A percentile compares a stretch with the other conserved stretches of the same genome.
Conservation (phyloP, 2,329 filamentous ascomycete species). For the Ophiostoma piceae region DNA sequence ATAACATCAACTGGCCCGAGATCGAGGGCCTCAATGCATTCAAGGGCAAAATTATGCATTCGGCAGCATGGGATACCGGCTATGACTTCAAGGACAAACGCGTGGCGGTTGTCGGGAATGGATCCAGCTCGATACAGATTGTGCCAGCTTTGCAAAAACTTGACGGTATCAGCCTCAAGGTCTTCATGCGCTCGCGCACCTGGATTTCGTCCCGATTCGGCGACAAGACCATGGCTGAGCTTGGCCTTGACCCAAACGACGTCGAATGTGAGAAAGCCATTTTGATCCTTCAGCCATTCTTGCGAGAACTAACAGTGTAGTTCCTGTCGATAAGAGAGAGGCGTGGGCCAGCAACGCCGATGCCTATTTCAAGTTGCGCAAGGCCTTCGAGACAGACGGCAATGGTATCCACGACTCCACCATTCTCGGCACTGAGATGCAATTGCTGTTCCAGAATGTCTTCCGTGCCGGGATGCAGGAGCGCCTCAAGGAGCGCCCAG, state of each 20-base stretch:
- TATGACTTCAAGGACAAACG: slow-evolving; percentile 46
- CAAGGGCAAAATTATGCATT: slow-evolving; percentile 43
- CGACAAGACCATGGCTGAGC: slow-evolving; percentile 40
- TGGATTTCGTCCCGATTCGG: slow-evolving; percentile 48
- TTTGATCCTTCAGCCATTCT: slow-evolving; percentile 36
- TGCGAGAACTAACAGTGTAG: slow-evolving; percentile 28
- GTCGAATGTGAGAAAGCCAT: slow-evolving; percentile 17
- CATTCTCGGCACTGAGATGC: slow-evolving; percentile 37
- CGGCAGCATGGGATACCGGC: slow-evolving; percentile 43
- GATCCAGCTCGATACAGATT: slow-evolving; percentile 50
- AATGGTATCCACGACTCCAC: slow-evolving; percentile 42
- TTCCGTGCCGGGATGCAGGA: slow-evolving; percentile 39
- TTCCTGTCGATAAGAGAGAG: slow-evolving; percentile 37
- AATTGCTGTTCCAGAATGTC: slow-evolving; percentile 30
- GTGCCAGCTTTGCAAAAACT: slow-evolving; percentile 45
- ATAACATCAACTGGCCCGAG: slow-evolving; percentile 41
- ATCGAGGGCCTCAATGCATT: slow-evolving; percentile 41
- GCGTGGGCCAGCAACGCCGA: slow-evolving; percentile 37
- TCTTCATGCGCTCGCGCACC: slow-evolving; percentile 46
- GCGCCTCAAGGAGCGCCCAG: slow-evolving; percentile 40
- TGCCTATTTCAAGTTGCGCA: slow-evolving; percentile 40
- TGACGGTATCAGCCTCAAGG: slow-evolving; percentile 39
- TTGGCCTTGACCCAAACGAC: slow-evolving; percentile 39
- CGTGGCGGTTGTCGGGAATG: slow-evolving; percentile 49
- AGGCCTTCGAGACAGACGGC: slow-evolving; percentile 41